Evolutionary conservation across 2,329 filamentous ascomycete species (phyloP), one percentile per base, ranked within the genome.

Genomic region (Zalaria obscura): DNA sequence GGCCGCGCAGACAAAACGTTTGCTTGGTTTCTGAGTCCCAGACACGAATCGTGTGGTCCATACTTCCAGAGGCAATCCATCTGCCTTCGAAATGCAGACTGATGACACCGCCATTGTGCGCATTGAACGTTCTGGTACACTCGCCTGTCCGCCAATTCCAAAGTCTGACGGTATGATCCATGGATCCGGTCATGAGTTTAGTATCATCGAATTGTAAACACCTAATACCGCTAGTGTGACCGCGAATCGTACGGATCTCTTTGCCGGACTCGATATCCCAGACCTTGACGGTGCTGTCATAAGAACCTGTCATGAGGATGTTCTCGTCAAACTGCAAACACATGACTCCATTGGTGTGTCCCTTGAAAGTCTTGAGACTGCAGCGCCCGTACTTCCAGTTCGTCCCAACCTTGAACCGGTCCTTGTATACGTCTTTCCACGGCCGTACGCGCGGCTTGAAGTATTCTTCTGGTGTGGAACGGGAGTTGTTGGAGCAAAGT

Each of bases 381-480:
- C 82, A 96, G 32, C 89, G 78, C 3, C 91, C 89, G 48, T 93
- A 87, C 59, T 94, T 93, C 91, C 91, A 98, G 59, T 96, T 96
- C 45, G 81, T 91, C 40, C 91, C 89, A 38, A 98, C 87, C 59
- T 89, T 91, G 70, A 89, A 96, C 10, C 85, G 77, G 59, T 95
- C 89, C 48, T 86, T 83, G 66, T 98, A 98, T 1, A 98, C 85
- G 46, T 93, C 87, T 62, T 98, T 98, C 91, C 91, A 98, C 0
- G 82, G 87, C 27, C 86, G 64, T 47, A 65, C 64, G 25, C 63
- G 60, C 9, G 66, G 67, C 45, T 68, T 67, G 51, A 72, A 70
- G 48, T 69, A 71, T 7, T 32, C 29, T n/a, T 32, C 7, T 9
- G 34, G 25, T 11, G 8, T 11, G 31, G 31, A 33, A 33, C 18